Conservation (phyloP, 2,329 filamentous ascomycete genomes). For the Elsinoe necatrix region DNA sequence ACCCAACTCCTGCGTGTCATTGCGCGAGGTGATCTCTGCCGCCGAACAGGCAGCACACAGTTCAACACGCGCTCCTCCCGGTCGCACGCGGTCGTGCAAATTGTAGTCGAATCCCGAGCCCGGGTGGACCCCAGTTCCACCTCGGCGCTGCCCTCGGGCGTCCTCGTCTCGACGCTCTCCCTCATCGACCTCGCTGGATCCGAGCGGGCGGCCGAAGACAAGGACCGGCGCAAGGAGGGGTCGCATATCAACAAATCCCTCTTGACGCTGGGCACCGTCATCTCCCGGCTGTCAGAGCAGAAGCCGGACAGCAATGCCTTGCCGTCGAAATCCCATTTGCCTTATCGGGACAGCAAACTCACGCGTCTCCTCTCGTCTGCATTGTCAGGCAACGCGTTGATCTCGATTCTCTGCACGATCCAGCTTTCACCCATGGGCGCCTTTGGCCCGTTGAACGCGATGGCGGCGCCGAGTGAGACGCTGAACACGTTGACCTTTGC, state of each 20-base stretch:
- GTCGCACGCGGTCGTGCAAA: slow-evolving; percentile 96
- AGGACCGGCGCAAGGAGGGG: slow-evolving; percentile 87
- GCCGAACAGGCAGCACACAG: slow-evolving; percentile 86
- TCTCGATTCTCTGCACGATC: slow-evolving; percentile 96
- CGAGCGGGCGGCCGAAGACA: slow-evolving; percentile 89
- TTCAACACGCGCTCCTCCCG: slow-evolving; percentile 95
- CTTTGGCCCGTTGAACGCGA: slow-evolving; percentile 43
- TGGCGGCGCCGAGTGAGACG: slow-evolving; percentile 69
- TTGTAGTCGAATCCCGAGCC: slow-evolving; percentile 93
- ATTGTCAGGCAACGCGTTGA: slow-evolving; percentile 82
- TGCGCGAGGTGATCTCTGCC: slow-evolving; percentile 81
- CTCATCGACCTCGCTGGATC: slow-evolving; percentile 95
- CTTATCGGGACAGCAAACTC: slow-evolving; percentile 95
- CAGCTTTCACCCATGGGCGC: slow-evolving; percentile 68
- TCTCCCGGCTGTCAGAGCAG: slow-evolving; percentile 84
- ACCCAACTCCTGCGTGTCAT: slow-evolving; percentile 93
- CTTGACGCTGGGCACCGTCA: slow-evolving; percentile 89
- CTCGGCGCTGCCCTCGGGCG: slow-evolving; percentile 64
- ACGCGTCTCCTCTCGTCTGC: slow-evolving; percentile 87
- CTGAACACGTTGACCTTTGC: slow-evolving; percentile 96
- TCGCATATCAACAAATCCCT: slow-evolving; percentile 98
- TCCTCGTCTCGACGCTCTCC: slow-evolving; percentile 89
- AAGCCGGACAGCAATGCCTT: slow-evolving; percentile 55
- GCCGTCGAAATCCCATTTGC: slow-evolving; percentile 78
- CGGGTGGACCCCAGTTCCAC: slow-evolving; percentile 51